These are phyloP conservation scores for Orbilia ellipsospora DNA, from an alignment of 2,329 filamentous ascomycete genomes.

Conservation along the genomic window DNA sequence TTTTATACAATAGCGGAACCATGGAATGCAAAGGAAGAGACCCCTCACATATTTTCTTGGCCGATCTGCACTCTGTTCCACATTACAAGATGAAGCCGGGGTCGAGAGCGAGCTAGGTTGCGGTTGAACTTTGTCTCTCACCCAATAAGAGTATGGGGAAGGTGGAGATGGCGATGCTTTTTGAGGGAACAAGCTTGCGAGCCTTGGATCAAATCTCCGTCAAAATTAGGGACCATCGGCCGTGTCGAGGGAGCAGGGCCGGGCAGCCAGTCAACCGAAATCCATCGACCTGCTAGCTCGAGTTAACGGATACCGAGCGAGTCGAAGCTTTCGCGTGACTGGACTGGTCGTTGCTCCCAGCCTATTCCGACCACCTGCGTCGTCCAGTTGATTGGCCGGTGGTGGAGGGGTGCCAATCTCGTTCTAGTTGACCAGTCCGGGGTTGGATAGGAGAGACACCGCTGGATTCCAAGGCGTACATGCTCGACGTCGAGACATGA, in stretches of 20 bases:
- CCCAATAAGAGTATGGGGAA: conserved; percentile 40
- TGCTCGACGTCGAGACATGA: neutral
- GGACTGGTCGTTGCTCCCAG: conserved; percentile 18
- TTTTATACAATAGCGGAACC: conserved; percentile 14
- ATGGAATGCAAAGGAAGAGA: conserved; percentile 20
- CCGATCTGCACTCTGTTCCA: conserved; percentile 42
- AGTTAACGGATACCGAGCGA: conserved; percentile 22
- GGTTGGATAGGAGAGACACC: neutral
- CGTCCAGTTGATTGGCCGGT: conserved; percentile 31
- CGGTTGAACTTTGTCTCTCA: conserved; percentile 22
- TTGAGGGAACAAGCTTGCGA: conserved; percentile 26
- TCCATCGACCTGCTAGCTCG: neutral
- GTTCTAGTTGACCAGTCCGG: conserved; percentile 6
- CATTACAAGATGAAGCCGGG: conserved; percentile 28
- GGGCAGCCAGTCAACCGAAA: neutral
- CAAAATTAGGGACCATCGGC: conserved; percentile 48
- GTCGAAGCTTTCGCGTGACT: conserved; percentile 34
- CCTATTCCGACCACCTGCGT: conserved; percentile 34
- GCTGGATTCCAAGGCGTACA: neutral
- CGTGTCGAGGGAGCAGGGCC: conserved; percentile 9
- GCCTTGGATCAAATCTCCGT: conserved; percentile 49
- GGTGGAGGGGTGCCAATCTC: conserved; percentile 22
- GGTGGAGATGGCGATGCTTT: conserved; percentile 30
- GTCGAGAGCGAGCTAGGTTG: conserved; percentile 7
- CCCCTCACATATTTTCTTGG: conserved; percentile 31